phyloP scores from a whole-genome alignment of 345 rosid species.

The Salix caprea region DNA sequence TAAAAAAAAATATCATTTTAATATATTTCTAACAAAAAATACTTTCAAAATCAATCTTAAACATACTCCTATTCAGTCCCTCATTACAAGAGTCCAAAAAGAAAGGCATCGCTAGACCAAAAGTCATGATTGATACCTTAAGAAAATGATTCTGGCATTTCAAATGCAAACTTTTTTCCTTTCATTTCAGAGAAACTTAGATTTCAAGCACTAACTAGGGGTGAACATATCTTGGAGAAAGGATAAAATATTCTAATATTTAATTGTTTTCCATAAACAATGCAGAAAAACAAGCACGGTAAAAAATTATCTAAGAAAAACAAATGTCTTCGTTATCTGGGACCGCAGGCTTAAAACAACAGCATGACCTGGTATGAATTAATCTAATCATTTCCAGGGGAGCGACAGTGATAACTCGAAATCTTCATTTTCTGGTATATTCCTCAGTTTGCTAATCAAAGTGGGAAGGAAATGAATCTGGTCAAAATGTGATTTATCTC shows the following conservation, averaged over 20 bases:
- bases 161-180: not conserved
- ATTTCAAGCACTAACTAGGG: not conserved
- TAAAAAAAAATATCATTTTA: too few relatives aligned
- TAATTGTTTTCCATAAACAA: not conserved
- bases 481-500: not conserved
- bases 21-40: too few relatives aligned
- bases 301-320: not conserved
- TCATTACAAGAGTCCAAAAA: not conserved
- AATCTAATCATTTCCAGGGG: not conserved
- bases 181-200: not conserved
- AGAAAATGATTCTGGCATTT: not conserved
- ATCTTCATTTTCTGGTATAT: not conserved
- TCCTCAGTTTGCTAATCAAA: constrained; percentile 1
- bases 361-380: not conserved
- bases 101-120: not conserved
- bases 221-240: not conserved
- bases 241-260: not conserved
- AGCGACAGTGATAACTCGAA: not conserved
- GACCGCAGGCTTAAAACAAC: not conserved
- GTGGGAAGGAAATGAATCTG: not conserved
- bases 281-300: not conserved
- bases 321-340: not conserved
- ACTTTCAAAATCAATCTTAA: fast-evolving
- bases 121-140: not conserved
- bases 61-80: too few relatives aligned